These are phyloP conservation scores for Paraurostyla sp. DNA, from an alignment of 73 alveolate species.

Conservation along the genomic window DNA sequence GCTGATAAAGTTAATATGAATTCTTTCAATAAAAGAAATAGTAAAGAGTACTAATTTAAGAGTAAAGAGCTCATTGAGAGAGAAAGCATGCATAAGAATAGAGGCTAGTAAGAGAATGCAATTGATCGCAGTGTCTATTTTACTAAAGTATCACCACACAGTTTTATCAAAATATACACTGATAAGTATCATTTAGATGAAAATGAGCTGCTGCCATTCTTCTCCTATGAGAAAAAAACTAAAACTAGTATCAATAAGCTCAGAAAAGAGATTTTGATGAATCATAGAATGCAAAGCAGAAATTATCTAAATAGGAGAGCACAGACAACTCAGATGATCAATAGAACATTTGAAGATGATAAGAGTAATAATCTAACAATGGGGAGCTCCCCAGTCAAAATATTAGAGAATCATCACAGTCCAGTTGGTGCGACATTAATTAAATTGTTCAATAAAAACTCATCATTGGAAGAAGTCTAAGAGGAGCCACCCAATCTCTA, in stretches of 20 bases:
- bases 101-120: background rate
- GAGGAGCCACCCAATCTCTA: too few relatives aligned
- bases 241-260: background rate
- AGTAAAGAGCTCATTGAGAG: slow-evolving; percentile 11
- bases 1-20: background rate
- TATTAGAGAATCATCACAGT: too few relatives aligned
- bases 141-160: slow-evolving; percentile 2
- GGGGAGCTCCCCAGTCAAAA: too few relatives aligned
- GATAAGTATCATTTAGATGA: slow-evolving; percentile 18
- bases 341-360: too few relatives aligned
- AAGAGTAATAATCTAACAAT: too few relatives aligned
- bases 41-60: slow-evolving; percentile 1
- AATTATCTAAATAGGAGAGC: background rate
- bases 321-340: too few relatives aligned
- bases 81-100: background rate
- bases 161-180: slow-evolving; percentile 26
- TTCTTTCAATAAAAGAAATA: background rate
- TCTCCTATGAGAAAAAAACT: background rate
- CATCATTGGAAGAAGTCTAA: too few relatives aligned
- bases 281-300: background rate
- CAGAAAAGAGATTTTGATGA: background rate
- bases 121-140: slow-evolving; percentile 7
- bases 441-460: too few relatives aligned
- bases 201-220: slow-evolving; percentile 35
- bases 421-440: too few relatives aligned